phyloP scores from a whole-genome alignment of 2,329 filamentous ascomycete species.

The Penicillium sp. region DNA sequence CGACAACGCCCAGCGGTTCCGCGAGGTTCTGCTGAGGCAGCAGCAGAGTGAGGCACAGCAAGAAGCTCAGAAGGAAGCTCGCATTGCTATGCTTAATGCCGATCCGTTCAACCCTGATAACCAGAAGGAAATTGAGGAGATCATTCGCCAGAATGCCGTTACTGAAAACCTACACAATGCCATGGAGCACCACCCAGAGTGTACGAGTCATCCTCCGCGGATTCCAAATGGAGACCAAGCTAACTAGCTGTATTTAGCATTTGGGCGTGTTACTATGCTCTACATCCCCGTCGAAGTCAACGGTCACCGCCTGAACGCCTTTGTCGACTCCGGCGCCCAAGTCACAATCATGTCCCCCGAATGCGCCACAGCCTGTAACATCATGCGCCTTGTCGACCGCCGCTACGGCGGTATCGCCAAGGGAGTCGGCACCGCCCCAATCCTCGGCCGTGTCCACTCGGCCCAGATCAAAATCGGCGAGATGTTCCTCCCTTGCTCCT shows the following conservation, averaged over 20 bases:
- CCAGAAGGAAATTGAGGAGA: slow-evolving; percentile 90
- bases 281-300: slow-evolving; percentile 97
- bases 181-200: slow-evolving; percentile 96
- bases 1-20: slow-evolving; percentile 75
- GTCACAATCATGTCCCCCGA: slow-evolving; percentile 98
- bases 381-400: slow-evolving; percentile 92
- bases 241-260: slow-evolving; percentile 60
- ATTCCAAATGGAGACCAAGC: slow-evolving; percentile 1
- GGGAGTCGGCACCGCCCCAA: slow-evolving; percentile 90
- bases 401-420: slow-evolving; percentile 89
- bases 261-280: slow-evolving; percentile 91
- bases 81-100: slow-evolving; percentile 83
- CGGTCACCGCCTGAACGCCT: slow-evolving; percentile 85
- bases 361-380: slow-evolving; percentile 88
- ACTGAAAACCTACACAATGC: slow-evolving; percentile 95
- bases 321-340: slow-evolving; percentile 96
- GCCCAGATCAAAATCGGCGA: slow-evolving; percentile 92
- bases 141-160: slow-evolving; percentile 91
- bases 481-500: slow-evolving; percentile 86
- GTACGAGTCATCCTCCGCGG: slow-evolving; percentile 52
- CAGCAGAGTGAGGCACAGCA: slow-evolving; percentile 70
- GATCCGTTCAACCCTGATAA: slow-evolving; percentile 94
- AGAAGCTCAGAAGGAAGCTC: slow-evolving; percentile 74
- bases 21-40: slow-evolving; percentile 68
- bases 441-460: slow-evolving; percentile 91